Evolutionary conservation across 768 basidiomycete species (phyloP).

Genomic region (Panellus pusillus): DNA sequence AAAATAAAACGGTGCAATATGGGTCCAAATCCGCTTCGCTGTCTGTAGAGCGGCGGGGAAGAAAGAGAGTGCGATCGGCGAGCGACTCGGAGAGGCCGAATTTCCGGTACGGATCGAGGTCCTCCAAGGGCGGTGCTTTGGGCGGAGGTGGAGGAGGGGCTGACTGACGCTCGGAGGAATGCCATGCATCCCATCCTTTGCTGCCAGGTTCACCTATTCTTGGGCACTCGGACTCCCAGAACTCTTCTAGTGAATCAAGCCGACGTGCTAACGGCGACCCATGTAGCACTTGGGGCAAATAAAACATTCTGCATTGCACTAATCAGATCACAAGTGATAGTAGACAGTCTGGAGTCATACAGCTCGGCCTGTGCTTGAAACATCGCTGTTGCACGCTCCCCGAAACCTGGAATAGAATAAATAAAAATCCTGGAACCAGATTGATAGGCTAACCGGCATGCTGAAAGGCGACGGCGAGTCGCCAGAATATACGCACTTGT

Average conservation of each 20-base stretch:
- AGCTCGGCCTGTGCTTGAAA: conserved; percentile 85
- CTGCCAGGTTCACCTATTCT: conserved; percentile 70
- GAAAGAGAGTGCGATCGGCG: conserved; percentile 41
- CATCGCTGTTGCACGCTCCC: conserved; percentile 72
- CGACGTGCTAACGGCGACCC: conserved; percentile 45
- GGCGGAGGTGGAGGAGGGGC: conserved; percentile 10
- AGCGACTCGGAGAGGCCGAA: conserved; percentile 64
- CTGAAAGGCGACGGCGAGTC: conserved; percentile 59
- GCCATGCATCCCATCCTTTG: conserved; percentile 70
- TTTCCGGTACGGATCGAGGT: conserved; percentile 63
- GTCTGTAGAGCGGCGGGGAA: conserved; percentile 59
- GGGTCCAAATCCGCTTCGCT: conserved; percentile 59
- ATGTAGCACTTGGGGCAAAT: conserved; percentile 47
- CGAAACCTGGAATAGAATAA: conserved; percentile 50
- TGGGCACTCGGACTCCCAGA: conserved; percentile 83
- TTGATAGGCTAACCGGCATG: conserved; percentile 55
- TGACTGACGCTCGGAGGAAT: conserved; percentile 33
- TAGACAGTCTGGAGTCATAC: conserved; percentile 42
- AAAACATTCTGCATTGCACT: conserved; percentile 50
- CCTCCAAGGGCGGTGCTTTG: conserved; percentile 13
- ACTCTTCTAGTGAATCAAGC: conserved; percentile 67
- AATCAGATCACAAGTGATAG: background rate
- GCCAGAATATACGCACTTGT: conserved; percentile 69
- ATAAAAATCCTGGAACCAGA: conserved; percentile 1
- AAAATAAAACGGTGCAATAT: conserved; percentile 69